Evolutionary conservation across 257 asterid species (phyloP).

Genomic region (Linaria vulgaris): DNA sequence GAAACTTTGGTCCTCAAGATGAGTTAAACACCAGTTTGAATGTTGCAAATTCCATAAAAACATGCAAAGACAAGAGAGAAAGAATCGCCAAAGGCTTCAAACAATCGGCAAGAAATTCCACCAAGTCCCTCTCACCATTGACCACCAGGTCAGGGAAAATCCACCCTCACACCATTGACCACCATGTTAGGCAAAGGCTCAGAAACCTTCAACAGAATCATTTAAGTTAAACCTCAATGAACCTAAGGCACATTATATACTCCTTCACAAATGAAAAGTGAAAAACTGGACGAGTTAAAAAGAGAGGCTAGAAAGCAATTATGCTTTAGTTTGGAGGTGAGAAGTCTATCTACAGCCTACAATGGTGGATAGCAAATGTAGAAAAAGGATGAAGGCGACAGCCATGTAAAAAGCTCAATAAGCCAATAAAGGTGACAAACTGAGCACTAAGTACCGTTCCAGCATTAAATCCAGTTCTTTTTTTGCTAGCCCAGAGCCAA

Average conservation of each 20-base stretch:
- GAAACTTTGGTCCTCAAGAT: slow-evolving; percentile 62
- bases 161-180: slow-evolving; percentile 59
- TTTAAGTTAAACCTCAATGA: slow-evolving; percentile 47
- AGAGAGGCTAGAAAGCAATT: slow-evolving; percentile 30
- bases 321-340: slow-evolving; percentile 16
- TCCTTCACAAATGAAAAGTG: slow-evolving; percentile 44
- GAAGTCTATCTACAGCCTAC: slow-evolving; percentile 14
- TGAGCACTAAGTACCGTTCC: not conserved
- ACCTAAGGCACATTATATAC: slow-evolving; percentile 35
- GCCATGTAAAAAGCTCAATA: not conserved
- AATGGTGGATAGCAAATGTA: slow-evolving; percentile 11
- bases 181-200: slow-evolving; percentile 45
- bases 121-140: slow-evolving; percentile 44
- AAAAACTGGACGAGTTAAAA: slow-evolving; percentile 36
- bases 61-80: slow-evolving; percentile 64
- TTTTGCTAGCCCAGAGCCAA: not conserved
- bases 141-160: slow-evolving; percentile 35
- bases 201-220: slow-evolving; percentile 79
- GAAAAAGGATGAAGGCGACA: not conserved
- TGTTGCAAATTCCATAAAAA: slow-evolving; percentile 68
- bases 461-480: not conserved
- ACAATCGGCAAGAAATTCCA: slow-evolving; percentile 61
- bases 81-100: slow-evolving; percentile 77
- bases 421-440: not conserved
- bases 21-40: slow-evolving; percentile 81